Evolutionary conservation across 2,329 filamentous ascomycete genomes (phyloP), one percentile per base, ranked within the genome.

Genomic region (Trichoderma arundinaceum): DNA sequence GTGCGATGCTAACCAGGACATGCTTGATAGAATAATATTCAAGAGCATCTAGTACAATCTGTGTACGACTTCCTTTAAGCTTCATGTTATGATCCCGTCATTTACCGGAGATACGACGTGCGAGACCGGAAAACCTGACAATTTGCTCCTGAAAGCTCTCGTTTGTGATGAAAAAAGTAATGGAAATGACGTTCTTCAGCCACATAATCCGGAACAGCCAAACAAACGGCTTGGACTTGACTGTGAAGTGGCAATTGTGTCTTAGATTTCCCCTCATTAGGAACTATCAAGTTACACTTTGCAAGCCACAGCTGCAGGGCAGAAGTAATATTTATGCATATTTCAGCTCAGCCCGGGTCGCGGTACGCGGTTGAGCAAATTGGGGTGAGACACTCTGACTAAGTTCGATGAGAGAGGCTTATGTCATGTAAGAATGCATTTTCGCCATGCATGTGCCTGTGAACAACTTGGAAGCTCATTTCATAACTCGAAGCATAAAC

Each of bases 401-500:
- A 41, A 52, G 10, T 33, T 33, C 10, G 4, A 10, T 15, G 8
- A n/a, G 1, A 22, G 38, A 10, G 4, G 10, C n/a, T 1, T 35
- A 28, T 41, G 38, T 43, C 58, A n/a, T 52, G 5, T 52, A 32
- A 7, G 33, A 7, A 19, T 22, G 17, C 3, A 7, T 62, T 53
- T 53, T 62, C 48, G 59, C 44, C 7, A 12, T 62, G 59, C 48
- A 53, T 62, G 43, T 33, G n/a, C 28, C 7, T 4, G 39, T 62
- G 5, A 7, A 43, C 10, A 10, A 44, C 15, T 51, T 6, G 10
- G 13, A 13, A 44, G n/a, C 22, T 28, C 17, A 9, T 7, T 44
- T 32, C 2, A 15, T 35, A 13, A 15, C 19, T 28, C 33, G 8
- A 19, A 33, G 10, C 48, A 43, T 12, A 22, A 4, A 12, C 35